These are phyloP conservation scores for Lenwebbia sp. DNA, from an alignment of 345 rosid species.

Conservation along the genomic window DNA sequence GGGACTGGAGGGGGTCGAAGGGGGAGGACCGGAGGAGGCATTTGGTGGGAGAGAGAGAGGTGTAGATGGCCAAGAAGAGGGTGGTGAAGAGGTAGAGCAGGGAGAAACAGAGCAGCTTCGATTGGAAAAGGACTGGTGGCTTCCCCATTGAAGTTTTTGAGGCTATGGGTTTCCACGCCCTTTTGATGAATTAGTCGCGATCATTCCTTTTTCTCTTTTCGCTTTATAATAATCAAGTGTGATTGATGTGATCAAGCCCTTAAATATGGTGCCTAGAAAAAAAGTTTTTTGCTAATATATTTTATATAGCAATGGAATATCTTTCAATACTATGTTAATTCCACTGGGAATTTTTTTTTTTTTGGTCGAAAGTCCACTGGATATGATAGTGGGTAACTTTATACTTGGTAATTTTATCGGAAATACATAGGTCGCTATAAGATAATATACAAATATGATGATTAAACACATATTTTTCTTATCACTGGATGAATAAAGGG, in stretches of 20 bases:
- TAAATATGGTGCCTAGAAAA: background rate
- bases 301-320: background rate
- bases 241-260: background rate
- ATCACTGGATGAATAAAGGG: background rate
- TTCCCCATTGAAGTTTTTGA: background rate
- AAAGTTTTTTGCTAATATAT: background rate
- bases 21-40: constrained; percentile 75
- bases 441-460: background rate
- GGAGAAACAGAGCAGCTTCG: constrained; percentile 77
- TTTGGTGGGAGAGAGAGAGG: constrained; percentile 29
- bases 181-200: background rate
- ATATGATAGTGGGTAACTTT: background rate
- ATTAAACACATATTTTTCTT: background rate
- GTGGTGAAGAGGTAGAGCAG: constrained; percentile 54
- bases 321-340: background rate
- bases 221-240: background rate
- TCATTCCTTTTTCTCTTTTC: background rate
- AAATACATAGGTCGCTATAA: background rate
- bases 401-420: background rate
- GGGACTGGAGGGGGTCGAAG: constrained; percentile 49
- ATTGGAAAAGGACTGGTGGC: constrained; percentile 45
- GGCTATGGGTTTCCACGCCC: background rate
- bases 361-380: too few species aligned
- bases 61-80: constrained; percentile 42
- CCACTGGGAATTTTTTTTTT: background rate